These are phyloP conservation scores for Cryptosporidium andersoni DNA, from an alignment of 169 alveolate genomes.

Conservation along the genomic window DNA sequence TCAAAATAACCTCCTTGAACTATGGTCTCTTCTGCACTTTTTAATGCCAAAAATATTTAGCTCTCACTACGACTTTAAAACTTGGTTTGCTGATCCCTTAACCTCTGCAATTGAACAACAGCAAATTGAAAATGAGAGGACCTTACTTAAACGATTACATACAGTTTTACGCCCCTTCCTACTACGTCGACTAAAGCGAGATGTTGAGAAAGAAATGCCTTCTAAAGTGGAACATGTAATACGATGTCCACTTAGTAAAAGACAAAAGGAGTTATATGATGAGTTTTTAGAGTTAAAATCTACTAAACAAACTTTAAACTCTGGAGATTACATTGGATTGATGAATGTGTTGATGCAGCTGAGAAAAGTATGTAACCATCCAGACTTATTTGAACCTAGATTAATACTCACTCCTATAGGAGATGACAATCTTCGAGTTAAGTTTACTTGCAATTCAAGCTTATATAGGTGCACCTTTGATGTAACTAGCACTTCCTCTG, in stretches of 20 bases:
- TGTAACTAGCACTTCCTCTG: constrained; percentile 22
- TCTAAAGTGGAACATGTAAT: constrained; percentile 95
- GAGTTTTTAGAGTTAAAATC: constrained; percentile 90
- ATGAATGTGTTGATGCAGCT: constrained; percentile 95
- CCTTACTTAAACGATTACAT: constrained; percentile 88
- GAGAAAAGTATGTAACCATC: constrained; percentile 98
- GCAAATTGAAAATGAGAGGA: constrained; percentile 71
- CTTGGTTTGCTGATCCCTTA: constrained; percentile 95
- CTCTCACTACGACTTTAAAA: constrained; percentile 93
- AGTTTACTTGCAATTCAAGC: constrained; percentile 5
- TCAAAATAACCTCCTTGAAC: constrained; percentile 97
- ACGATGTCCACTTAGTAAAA: constrained; percentile 88
- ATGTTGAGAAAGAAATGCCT: constrained; percentile 98
- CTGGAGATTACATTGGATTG: constrained; percentile 92
- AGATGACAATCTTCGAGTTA: constrained; percentile 17
- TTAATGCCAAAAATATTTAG: constrained; percentile 96
- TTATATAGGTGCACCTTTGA: background rate
- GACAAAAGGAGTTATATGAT: constrained; percentile 94
- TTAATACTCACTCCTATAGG: constrained; percentile 87
- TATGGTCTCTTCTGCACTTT: constrained; percentile 98
- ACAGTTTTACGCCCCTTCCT: constrained; percentile 96
- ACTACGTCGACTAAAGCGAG: constrained; percentile 95
- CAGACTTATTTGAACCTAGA: constrained; percentile 95
- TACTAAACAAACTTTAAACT: constrained; percentile 80
- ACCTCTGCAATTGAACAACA: constrained; percentile 90